phyloP scores from a whole-genome alignment of 2,329 filamentous ascomycete genomes.

The Elsinoe necatrix region DNA sequence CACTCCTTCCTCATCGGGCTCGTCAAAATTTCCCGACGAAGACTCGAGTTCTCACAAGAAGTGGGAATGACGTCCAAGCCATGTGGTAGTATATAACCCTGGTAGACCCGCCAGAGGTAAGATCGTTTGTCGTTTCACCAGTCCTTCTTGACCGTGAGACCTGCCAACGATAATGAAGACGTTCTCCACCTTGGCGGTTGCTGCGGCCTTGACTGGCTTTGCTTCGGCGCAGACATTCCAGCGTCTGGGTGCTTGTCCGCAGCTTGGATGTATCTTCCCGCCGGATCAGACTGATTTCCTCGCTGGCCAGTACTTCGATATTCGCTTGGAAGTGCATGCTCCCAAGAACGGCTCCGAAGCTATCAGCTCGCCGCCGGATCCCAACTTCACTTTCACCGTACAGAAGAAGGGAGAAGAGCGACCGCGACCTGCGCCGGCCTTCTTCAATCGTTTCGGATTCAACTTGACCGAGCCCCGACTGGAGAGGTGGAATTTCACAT shows the following conservation, averaged over 20 bases:
- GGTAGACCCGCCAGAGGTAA: constrained; percentile 2
- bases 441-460: constrained; percentile 59
- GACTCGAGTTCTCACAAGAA: neutral
- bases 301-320: constrained; percentile 74
- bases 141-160: neutral
- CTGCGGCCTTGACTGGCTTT: constrained; percentile 8
- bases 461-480: constrained; percentile 59
- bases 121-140: constrained; percentile 10
- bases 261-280: constrained; percentile 47
- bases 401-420: constrained; percentile 49
- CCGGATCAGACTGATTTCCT: constrained; percentile 68
- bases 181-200: constrained; percentile 8
- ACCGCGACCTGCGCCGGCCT: constrained; percentile 25
- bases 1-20: constrained; percentile 11
- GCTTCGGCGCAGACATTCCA: constrained; percentile 46
- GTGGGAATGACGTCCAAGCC: constrained; percentile 9
- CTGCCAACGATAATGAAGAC: constrained; percentile 9
- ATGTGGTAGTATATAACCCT: constrained; percentile 9
- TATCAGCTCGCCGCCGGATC: constrained; percentile 61
- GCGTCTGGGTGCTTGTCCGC: constrained; percentile 48
- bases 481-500: constrained; percentile 76
- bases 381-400: constrained; percentile 67
- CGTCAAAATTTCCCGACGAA: neutral
- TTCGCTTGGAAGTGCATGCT: constrained; percentile 73
- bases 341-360: constrained; percentile 74